Conservation (phyloP, 1,139 yeast genomes). For the Scheffersomyces stambukii region DNA sequence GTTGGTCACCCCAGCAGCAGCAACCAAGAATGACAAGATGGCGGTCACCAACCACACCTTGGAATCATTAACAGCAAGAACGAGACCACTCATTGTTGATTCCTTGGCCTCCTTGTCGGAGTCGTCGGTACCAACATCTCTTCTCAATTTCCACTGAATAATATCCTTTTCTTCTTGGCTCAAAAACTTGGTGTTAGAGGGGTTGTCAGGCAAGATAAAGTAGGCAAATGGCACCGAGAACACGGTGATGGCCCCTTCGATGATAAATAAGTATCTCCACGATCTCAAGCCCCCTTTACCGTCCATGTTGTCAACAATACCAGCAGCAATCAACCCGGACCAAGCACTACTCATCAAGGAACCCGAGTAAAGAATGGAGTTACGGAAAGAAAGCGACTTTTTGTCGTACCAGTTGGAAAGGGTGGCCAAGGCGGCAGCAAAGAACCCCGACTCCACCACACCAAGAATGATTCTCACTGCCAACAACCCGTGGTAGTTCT, state of each 20-base stretch:
- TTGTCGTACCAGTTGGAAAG: constrained; percentile 48
- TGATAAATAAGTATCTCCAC: constrained; percentile 74
- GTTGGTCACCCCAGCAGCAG: constrained; percentile 57
- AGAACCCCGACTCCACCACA: constrained; percentile 55
- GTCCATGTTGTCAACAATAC: constrained; percentile 39
- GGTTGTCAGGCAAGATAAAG: constrained; percentile 70
- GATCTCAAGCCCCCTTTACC: constrained; percentile 38
- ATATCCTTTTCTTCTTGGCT: constrained; percentile 46
- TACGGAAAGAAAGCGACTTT: constrained; percentile 47
- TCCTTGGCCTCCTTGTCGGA: constrained; percentile 32
- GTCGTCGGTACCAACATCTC: constrained; percentile 39
- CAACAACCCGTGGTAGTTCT: constrained; percentile 28
- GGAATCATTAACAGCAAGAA: constrained; percentile 37
- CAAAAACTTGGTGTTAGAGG: constrained; percentile 49
- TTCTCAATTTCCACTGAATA: constrained; percentile 39
- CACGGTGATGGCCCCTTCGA: constrained; percentile 70
- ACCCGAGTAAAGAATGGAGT: constrained; percentile 58
- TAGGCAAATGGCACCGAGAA: constrained; percentile 53
- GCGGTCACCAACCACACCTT: constrained; percentile 48
- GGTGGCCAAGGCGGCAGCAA: constrained; percentile 48
- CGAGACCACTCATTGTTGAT: constrained; percentile 31
- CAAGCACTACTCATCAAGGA: constrained; percentile 78
- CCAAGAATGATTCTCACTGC: constrained; percentile 40
- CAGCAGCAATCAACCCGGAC: constrained; percentile 64
- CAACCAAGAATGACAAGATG: constrained; percentile 46